phyloP scores from a whole-genome alignment of 116 monocot genomes.

The Iris pallida region DNA sequence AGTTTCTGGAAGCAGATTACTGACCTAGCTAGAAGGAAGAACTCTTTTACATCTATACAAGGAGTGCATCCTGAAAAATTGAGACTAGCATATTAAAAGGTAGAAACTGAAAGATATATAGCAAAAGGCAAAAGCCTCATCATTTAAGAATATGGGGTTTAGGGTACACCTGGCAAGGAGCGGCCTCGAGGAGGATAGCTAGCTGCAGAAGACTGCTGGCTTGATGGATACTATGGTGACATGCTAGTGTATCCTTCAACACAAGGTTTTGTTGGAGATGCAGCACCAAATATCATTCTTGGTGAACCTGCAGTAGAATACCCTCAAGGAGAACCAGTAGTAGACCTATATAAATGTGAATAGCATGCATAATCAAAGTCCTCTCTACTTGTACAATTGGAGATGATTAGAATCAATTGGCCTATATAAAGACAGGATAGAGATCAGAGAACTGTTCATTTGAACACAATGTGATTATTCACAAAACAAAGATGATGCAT shows the following conservation, averaged over 20 bases:
- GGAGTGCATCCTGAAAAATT: conserved; percentile 47
- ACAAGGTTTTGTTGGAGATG: conserved; percentile 60
- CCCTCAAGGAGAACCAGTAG: conserved; percentile 41
- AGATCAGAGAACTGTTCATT: no score
- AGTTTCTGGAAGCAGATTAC: no score
- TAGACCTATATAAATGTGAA: conserved; percentile 21
- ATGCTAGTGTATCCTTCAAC: conserved; percentile 39
- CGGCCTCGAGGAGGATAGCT: conserved; percentile 68
- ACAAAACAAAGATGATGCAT: background rate
- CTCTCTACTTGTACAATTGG: no score
- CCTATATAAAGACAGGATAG: background rate
- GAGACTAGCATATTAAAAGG: background rate
- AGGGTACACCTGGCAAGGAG: conserved; percentile 46
- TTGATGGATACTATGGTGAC: conserved; percentile 87
- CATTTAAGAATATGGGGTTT: no score
- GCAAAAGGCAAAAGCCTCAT: no score
- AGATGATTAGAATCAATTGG: background rate
- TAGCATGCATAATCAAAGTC: no score
- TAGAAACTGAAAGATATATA: background rate
- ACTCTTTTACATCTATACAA: conserved; percentile 87
- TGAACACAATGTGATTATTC: background rate
- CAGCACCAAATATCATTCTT: conserved; percentile 50
- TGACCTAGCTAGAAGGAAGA: conserved; percentile 90
- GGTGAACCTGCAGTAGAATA: conserved; percentile 47
- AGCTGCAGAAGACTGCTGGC: no score